Conservation (phyloP, 768 basidiomycete species). For the Pleurotus citrinopileatus region DNA sequence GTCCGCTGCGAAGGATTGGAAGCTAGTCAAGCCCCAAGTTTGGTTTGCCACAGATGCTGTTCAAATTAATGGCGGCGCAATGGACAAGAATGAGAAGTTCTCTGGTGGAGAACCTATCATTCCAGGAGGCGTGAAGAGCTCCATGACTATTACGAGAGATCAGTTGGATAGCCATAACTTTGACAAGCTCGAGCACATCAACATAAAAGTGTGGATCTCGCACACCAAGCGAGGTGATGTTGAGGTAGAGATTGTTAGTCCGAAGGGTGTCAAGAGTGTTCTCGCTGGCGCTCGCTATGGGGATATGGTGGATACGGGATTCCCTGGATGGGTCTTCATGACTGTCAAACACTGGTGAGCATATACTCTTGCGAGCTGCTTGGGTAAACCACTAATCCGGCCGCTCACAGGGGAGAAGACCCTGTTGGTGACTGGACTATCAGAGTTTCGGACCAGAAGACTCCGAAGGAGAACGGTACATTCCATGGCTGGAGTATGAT, state of each 20-base stretch:
- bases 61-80: constrained; percentile 59
- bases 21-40: constrained; percentile 89
- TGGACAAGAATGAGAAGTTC: constrained; percentile 50
- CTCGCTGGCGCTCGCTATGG: constrained; percentile 67
- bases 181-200: constrained; percentile 89
- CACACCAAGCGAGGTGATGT: constrained; percentile 88
- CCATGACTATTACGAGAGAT: constrained; percentile 61
- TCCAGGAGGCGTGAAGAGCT: constrained; percentile 60
- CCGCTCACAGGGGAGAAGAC: constrained; percentile 76
- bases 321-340: constrained; percentile 98
- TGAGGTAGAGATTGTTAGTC: constrained; percentile 86
- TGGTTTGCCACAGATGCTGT: constrained; percentile 81
- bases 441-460: constrained; percentile 76
- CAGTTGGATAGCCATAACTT: constrained; percentile 75
- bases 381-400: not conserved
- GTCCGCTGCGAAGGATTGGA: constrained; percentile 77
- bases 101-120: constrained; percentile 67
- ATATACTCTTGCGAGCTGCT: not conserved
- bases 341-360: constrained; percentile 93
- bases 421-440: constrained; percentile 91
- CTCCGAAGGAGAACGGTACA: constrained; percentile 50
- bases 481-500: constrained; percentile 93
- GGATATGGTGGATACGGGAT: constrained; percentile 70
- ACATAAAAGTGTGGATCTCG: constrained; percentile 89
- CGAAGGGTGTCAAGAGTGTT: constrained; percentile 81